Evolutionary conservation across 1,139 yeast species (phyloP), one percentile per base, ranked within the genome.

Genomic region (Pichia sp.): DNA sequence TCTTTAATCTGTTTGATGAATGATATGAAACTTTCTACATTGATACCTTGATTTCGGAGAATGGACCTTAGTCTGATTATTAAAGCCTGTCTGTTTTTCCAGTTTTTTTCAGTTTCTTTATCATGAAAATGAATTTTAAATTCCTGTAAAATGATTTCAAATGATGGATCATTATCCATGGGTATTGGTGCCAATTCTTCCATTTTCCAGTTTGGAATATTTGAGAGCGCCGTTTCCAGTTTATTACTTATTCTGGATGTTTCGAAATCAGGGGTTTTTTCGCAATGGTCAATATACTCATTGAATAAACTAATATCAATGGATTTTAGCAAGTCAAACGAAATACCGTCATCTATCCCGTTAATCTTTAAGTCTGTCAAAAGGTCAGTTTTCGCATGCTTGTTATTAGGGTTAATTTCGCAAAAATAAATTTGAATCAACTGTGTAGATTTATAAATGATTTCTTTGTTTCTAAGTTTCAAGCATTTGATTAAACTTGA

Each of bases 71-170:
- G 58, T 44, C 70, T 72, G 2, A 73, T 56, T 3, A 88, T 73
- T 46, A 67, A 68, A 46, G 73, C 72, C 55, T 90, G 97, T 56
- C 99, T 72, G 1, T 60, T 56, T 29, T 71, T 66, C 99, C 99
- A 92, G 58, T 92, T 92, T 49, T 72, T 73, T 58, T 94, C 98
- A 0, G 95, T 83, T 62, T 94, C 98, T 55, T 82, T 87, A 2
- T 81, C 82, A n/a, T 72, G 73, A 57, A 92, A 64, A 4, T 71
- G 66, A 0, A 64, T 49, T 11, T 62, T 43, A 55, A 75, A 54
- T 4, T 57, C 53, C 32, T 67, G 72, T 27, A 75, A 51, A 35
- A 68, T 67, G 11, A 16, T n/a, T 27, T 59, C 58, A 16, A 57
- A 51, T 29, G 47, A 48, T 8, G 49, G 44, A 7, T 6, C 11